These are phyloP conservation scores for Casaregolazyma lundiana DNA, from an alignment of 1,139 yeast species.

Conservation along the genomic window DNA sequence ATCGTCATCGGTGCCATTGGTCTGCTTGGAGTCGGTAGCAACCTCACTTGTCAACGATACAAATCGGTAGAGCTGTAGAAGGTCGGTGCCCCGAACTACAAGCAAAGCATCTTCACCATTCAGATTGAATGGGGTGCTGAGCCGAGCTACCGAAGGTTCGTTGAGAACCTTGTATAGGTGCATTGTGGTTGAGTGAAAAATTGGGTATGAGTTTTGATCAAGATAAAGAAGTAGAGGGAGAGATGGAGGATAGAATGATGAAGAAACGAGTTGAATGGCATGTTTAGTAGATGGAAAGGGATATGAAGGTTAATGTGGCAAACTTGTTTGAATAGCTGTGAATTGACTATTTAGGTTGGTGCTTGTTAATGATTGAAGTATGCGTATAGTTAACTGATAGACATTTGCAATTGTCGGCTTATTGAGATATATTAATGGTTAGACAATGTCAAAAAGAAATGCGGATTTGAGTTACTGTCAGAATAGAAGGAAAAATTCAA, in stretches of 20 bases:
- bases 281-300: not conserved
- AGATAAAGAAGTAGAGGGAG: not conserved
- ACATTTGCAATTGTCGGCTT: too few species aligned
- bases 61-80: slow-evolving; percentile 61
- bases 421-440: too few species aligned
- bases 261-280: not conserved
- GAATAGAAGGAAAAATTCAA: too few species aligned
- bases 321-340: too few species aligned
- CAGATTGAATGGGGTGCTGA: slow-evolving; percentile 59
- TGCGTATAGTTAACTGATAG: too few species aligned
- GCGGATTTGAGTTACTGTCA: too few species aligned
- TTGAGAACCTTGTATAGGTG: slow-evolving; percentile 78
- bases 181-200: slow-evolving; percentile 41
- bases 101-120: slow-evolving; percentile 53
- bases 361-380: too few species aligned
- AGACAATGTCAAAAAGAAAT: too few species aligned
- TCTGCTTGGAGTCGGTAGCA: slow-evolving; percentile 16
- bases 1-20: slow-evolving; percentile 16
- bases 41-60: slow-evolving; percentile 20
- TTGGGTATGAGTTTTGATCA: not conserved
- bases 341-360: too few species aligned
- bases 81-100: slow-evolving; percentile 60
- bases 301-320: too few species aligned
- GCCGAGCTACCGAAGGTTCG: slow-evolving; percentile 71
- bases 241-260: not conserved